Evolutionary conservation across 805 yeast species (phyloP).

Genomic region (Candida lessepsii): DNA sequence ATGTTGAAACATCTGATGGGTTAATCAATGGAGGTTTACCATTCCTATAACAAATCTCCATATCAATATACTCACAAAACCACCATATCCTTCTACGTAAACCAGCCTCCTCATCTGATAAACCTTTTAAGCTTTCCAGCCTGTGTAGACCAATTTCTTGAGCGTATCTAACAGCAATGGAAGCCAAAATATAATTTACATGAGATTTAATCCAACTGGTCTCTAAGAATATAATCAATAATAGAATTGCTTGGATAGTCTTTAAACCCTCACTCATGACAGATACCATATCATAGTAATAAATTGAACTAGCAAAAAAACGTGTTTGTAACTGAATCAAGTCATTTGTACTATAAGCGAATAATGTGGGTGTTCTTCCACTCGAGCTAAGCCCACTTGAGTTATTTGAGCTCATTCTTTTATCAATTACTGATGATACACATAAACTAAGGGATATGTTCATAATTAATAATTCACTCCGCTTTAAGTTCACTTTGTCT

Average conservation of each 20-base stretch:
- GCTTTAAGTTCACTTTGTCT: slow-evolving; percentile 19
- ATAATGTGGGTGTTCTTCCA: slow-evolving; percentile 11
- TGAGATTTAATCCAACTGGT: slow-evolving; percentile 27
- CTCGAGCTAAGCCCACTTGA: not conserved
- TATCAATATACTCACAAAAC: slow-evolving; percentile 36
- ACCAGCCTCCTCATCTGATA: slow-evolving; percentile 21
- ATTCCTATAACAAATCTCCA: slow-evolving; percentile 36
- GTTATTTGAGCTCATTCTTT: slow-evolving; percentile 6
- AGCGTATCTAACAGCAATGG: slow-evolving; percentile 39
- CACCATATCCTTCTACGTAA: slow-evolving; percentile 35
- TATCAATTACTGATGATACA: slow-evolving; percentile 23
- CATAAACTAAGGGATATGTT: slow-evolving; percentile 27
- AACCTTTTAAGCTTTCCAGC: slow-evolving; percentile 24
- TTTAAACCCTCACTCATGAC: slow-evolving; percentile 50
- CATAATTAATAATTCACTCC: slow-evolving; percentile 36
- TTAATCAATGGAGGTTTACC: slow-evolving; percentile 43
- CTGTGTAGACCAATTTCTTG: slow-evolving; percentile 43
- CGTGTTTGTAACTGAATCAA: slow-evolving; percentile 20
- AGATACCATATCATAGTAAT: slow-evolving; percentile 51
- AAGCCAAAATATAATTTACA: slow-evolving; percentile 28
- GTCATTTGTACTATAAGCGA: slow-evolving; percentile 14
- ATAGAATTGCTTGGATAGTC: slow-evolving; percentile 51
- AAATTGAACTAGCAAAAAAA: slow-evolving; percentile 36
- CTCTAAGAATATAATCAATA: slow-evolving; percentile 43
- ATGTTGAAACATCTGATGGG: slow-evolving; percentile 29